Conservation (phyloP, 2,329 filamentous ascomycete species). For the Aspergillus nomiae region DNA sequence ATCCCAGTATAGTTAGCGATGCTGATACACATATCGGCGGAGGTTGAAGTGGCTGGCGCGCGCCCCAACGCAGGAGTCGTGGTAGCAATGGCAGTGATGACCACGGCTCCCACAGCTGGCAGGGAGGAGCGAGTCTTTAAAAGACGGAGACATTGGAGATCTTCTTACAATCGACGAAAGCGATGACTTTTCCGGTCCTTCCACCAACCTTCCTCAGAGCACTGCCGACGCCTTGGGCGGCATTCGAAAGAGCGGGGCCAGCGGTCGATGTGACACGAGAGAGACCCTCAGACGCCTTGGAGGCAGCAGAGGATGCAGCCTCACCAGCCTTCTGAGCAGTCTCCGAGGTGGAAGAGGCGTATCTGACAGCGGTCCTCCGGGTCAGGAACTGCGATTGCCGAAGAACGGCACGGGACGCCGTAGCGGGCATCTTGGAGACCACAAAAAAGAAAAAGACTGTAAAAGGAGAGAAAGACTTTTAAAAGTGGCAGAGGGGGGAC, state of each 20-base stretch:
- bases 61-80: background rate
- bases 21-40: constrained; percentile 1
- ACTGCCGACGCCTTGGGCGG: constrained; percentile 66
- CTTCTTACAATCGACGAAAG: constrained; percentile 80
- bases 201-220: constrained; percentile 79
- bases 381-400: constrained; percentile 51
- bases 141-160: constrained; percentile 10
- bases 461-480: constrained; percentile 31
- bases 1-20: constrained; percentile 26
- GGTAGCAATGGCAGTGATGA: background rate
- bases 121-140: background rate
- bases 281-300: constrained; percentile 79
- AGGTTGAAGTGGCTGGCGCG: background rate
- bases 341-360: constrained; percentile 50
- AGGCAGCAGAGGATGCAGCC: constrained; percentile 42
- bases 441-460: constrained; percentile 26
- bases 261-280: constrained; percentile 79
- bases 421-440: constrained; percentile 45
- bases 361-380: constrained; percentile 48
- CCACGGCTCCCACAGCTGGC: background rate
- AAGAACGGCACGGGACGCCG: constrained; percentile 47
- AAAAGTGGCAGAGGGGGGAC: constrained; percentile 33
- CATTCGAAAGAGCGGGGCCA: constrained; percentile 73
- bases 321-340: constrained; percentile 50
- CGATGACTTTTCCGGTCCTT: constrained; percentile 75